These are phyloP conservation scores for Phlyctochytrium arcticum DNA, from an alignment of 192 early-diverging fungal genomes.

Conservation along the genomic window DNA sequence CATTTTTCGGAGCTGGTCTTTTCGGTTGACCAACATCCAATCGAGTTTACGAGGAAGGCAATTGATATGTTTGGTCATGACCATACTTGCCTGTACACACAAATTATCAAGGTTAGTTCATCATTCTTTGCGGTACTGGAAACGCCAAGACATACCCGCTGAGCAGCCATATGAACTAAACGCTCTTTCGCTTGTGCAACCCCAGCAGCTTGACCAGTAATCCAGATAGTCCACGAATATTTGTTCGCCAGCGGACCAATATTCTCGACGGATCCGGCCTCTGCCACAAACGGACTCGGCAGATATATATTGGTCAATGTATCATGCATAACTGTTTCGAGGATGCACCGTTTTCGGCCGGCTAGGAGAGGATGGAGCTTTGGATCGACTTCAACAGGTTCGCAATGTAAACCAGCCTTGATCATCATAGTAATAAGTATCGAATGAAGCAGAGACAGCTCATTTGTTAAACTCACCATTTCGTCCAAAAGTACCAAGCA, in stretches of 20 bases:
- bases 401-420: slow-evolving; percentile 41
- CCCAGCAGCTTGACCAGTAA: slow-evolving; percentile 55
- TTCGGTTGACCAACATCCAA: slow-evolving; percentile 67
- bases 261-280: slow-evolving; percentile 13
- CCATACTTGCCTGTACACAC: neutral
- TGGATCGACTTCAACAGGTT: slow-evolving; percentile 36
- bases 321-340: slow-evolving; percentile 67
- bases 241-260: slow-evolving; percentile 18
- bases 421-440: neutral
- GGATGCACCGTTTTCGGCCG: slow-evolving; percentile 55
- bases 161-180: slow-evolving; percentile 13
- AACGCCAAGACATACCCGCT: slow-evolving; percentile 7
- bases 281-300: slow-evolving; percentile 53
- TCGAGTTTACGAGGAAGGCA: slow-evolving; percentile 71
- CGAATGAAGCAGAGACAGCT: neutral
- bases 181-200: slow-evolving; percentile 53
- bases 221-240: slow-evolving; percentile 56
- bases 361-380: slow-evolving; percentile 68
- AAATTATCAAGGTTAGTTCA: neutral
- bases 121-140: neutral
- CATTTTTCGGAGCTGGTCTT: slow-evolving; percentile 60
- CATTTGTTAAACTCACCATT: slow-evolving; percentile 30
- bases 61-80: slow-evolving; percentile 41
- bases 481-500: slow-evolving; percentile 37
- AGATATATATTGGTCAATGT: slow-evolving; percentile 71